These are phyloP conservation scores for Ambrosia artemisiifolia DNA, from an alignment of 129 eudicot genomes.

Conservation along the genomic window DNA sequence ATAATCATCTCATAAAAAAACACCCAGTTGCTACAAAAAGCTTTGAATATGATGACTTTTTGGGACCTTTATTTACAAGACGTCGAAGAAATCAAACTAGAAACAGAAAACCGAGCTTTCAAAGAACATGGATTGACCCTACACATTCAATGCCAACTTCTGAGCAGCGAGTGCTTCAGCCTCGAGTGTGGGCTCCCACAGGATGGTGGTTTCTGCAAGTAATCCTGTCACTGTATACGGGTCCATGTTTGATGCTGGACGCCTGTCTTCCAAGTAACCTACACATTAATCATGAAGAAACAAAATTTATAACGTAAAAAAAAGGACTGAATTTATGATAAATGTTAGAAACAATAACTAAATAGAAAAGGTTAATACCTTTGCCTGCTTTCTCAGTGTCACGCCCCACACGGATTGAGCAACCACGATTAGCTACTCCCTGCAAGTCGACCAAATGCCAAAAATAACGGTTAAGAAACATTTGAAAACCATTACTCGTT, in stretches of 20 bases:
- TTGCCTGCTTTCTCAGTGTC: constrained; percentile 95
- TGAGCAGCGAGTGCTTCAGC: constrained; percentile 99
- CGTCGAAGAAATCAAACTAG: constrained; percentile 44
- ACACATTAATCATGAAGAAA: constrained; percentile 7
- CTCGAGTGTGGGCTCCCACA: constrained; percentile 96
- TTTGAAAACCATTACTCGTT: background rate
- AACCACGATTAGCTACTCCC: constrained; percentile 99
- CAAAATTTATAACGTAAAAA: background rate
- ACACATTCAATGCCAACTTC: constrained; percentile 81
- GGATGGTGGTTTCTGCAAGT: constrained; percentile 90
- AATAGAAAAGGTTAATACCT: too few relatives aligned
- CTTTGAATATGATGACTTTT: constrained; percentile 18
- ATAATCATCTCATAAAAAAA: constrained; percentile 16
- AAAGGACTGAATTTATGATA: background rate
- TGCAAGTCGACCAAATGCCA: constrained; percentile 32
- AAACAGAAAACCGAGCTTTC: constrained; percentile 20
- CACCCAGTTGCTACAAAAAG: constrained; percentile 25
- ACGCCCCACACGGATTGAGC: constrained; percentile 99
- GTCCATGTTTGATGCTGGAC: constrained; percentile 99
- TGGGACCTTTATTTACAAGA: constrained; percentile 54
- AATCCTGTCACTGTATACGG: constrained; percentile 82
- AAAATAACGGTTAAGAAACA: background rate
- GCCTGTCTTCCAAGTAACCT: constrained; percentile 99
- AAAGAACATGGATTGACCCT: constrained; percentile 4
- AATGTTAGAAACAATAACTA: too few relatives aligned